phyloP scores from a whole-genome alignment of 2,329 filamentous ascomycete genomes.

The Colletotrichum sp. region DNA sequence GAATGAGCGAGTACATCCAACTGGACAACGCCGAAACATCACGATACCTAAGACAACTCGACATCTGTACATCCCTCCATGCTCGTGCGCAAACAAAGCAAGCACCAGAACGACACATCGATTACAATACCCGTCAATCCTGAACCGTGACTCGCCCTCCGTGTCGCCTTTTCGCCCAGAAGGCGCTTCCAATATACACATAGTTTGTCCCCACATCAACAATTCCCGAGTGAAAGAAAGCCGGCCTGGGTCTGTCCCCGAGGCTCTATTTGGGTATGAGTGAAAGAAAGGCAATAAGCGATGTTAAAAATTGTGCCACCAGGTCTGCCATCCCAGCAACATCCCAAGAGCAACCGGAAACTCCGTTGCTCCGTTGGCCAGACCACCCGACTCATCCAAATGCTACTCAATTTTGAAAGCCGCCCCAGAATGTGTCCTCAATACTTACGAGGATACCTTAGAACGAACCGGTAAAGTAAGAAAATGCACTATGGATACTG shows the following conservation, averaged over 20 bases:
- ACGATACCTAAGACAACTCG: neutral
- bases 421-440: neutral
- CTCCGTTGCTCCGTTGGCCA: neutral
- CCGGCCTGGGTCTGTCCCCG: conserved; percentile 7
- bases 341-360: conserved; percentile 1
- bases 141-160: neutral
- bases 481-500: conserved; percentile 42
- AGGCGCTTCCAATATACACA: conserved; percentile 16
- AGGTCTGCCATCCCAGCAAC: conserved; percentile 2
- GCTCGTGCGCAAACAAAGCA: neutral
- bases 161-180: neutral
- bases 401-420: neutral
- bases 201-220: conserved; percentile 14
- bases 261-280: conserved; percentile 22
- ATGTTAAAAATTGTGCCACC: conserved; percentile 14
- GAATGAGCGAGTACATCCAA: neutral
- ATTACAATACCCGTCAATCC: conserved; percentile 8
- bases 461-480: conserved; percentile 58
- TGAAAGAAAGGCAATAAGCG: conserved; percentile 21
- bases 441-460: conserved; percentile 28
- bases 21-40: neutral
- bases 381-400: neutral
- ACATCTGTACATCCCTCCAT: neutral
- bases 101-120: conserved; percentile 1
- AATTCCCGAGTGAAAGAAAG: conserved; percentile 18